Conservation (phyloP, 768 basidiomycete species). For the Termitomyces sp. region DNA sequence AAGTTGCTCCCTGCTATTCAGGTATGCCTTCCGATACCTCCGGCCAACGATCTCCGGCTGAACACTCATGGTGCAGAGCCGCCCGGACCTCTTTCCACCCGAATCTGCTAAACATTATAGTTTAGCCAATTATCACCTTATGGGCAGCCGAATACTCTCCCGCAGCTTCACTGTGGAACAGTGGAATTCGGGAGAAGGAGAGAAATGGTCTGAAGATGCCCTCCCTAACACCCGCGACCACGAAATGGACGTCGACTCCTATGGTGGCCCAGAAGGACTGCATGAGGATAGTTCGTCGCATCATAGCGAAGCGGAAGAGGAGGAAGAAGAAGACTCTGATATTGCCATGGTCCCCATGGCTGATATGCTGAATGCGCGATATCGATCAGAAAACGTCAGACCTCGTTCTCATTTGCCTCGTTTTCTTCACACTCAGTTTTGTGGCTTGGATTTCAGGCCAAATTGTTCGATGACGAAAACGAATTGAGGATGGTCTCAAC, state of each 20-base stretch:
- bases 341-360: conserved; percentile 95
- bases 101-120: conserved; percentile 51
- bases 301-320: conserved; percentile 34
- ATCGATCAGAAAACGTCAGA: conserved; percentile 78
- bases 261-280: conserved; percentile 12
- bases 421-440: conserved; percentile 1
- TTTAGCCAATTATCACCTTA: conserved; percentile 73
- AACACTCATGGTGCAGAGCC: conserved; percentile 38
- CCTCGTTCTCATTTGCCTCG: background rate
- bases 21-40: conserved; percentile 34
- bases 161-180: conserved; percentile 84
- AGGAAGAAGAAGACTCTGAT: conserved; percentile 41
- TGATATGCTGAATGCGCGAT: conserved; percentile 91
- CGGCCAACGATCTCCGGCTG: background rate
- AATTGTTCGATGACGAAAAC: conserved; percentile 74
- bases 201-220: conserved; percentile 17
- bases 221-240: conserved; percentile 29
- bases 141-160: conserved; percentile 89
- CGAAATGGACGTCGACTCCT: conserved; percentile 38
- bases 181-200: conserved; percentile 38
- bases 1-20: conserved; percentile 68
- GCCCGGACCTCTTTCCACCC: conserved; percentile 66
- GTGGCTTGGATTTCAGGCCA: conserved; percentile 48
- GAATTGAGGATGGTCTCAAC: conserved; percentile 79
- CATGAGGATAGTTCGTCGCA: conserved; percentile 17